Base-by-base conservation (phyloP, 2,329 filamentous ascomycete genomes). In the Fusarium sp. region DNA sequence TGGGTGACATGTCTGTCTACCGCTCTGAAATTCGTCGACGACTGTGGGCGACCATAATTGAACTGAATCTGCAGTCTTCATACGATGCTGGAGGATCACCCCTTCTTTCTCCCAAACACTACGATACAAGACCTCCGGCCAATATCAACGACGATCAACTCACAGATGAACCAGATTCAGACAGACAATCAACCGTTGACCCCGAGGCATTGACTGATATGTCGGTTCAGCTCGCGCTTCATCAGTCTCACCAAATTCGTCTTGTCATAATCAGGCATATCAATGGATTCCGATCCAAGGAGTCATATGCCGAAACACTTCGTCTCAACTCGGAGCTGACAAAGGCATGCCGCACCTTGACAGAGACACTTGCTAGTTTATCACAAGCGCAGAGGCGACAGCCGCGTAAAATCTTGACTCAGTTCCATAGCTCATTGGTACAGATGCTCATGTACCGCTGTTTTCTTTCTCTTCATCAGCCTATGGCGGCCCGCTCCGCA, bases 41-140 rank as follows among this genome's bases (percentile, higher is more conserved):
- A 3, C 66, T 87, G 1, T 87, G 84, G 85, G 79, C 80, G 7
- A 84, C 82, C 0, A 78, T 85, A 10, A 53, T 86, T 6, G 84
- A 87, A 66, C 70, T 86, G 3, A 79, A 80, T n/a, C 51, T 86
- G 11, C 81, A 84, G 64, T 74, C 78, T 2, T 78, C 80, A 17
- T 71, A 84, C 21, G 80, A 83, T 52, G 77, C 80, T 0, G 83
- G 84, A 1, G 80, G 81, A 1, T 78, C 79, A 3, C 81, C 82
- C 3, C 71, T 84, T 8, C 72, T 85, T 8, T 75, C 78, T 1
- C 47, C 69, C 0, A 67, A 77, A 9, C 79, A 84, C 49, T 85
- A 79, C 51, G 83, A 87, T 55, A 81, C 82, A 0, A 73, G 73
- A 9, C 73, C 77, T 1, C 83, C 84, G 0, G 73, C 77, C 0